Percentiles rank a stretch among this genome's conserved stretches.
These are phyloP conservation scores for Nothophoma quercina DNA, from an alignment of 2,329 filamentous ascomycete genomes.

Conservation along the genomic window DNA sequence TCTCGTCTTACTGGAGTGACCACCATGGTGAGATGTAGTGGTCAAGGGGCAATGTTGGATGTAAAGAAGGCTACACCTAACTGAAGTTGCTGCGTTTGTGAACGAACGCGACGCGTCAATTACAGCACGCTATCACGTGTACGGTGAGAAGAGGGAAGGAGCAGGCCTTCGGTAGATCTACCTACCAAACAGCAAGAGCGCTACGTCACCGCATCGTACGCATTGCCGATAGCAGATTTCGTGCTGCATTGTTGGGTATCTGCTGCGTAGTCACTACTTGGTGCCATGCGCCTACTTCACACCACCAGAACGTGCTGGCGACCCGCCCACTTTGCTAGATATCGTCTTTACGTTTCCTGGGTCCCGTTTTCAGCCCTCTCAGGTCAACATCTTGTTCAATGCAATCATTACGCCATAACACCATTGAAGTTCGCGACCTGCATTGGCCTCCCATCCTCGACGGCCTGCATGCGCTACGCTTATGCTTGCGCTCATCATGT, in stretches of 20 bases:
- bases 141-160: neutral
- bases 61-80: neutral
- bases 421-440: neutral
- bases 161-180: neutral
- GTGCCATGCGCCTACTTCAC: neutral
- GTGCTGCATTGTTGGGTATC: conserved; percentile 10
- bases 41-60: too few relatives aligned
- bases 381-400: neutral
- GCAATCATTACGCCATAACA: conserved; percentile 15
- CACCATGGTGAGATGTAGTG: neutral
- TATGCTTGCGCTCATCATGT: neutral
- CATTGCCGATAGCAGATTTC: neutral
- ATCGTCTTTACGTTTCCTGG: too few relatives aligned
- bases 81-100: neutral
- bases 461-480: neutral
- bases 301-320: neutral
- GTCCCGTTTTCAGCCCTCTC: neutral
- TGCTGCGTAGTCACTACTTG: neutral
- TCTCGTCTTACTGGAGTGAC: neutral
- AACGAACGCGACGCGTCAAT: neutral
- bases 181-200: neutral
- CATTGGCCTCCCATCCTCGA: neutral
- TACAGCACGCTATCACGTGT: conserved; percentile 9
- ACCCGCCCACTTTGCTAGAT: neutral
- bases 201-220: neutral